Conservation (phyloP, 1,139 yeast species). For the Hanseniaspora gamundiae region DNA sequence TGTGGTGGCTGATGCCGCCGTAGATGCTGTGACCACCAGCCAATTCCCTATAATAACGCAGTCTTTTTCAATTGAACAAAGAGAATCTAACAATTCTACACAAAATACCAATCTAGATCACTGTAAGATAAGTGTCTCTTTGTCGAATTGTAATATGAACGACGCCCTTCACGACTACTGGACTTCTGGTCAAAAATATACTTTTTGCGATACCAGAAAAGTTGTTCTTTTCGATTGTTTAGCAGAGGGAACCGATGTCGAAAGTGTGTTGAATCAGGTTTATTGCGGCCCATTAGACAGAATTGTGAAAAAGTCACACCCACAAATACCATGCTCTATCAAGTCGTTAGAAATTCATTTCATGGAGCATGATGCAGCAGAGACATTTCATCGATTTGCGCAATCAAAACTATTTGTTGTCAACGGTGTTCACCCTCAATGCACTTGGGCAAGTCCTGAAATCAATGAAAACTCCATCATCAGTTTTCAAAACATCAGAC, state of each 20-base stretch:
- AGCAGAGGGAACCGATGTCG: conserved; percentile 34
- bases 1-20: no score
- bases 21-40: no score
- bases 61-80: neutral
- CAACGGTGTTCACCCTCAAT: conserved; percentile 41
- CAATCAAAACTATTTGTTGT: conserved; percentile 45
- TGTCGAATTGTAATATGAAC: neutral
- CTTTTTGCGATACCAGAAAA: conserved; percentile 8
- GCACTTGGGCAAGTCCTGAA: conserved; percentile 25
- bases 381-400: conserved; percentile 41
- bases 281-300: conserved; percentile 69
- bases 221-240: conserved; percentile 28
- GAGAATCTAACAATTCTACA: neutral
- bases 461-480: conserved; percentile 5
- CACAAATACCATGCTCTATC: conserved; percentile 6
- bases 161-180: neutral
- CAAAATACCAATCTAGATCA: neutral
- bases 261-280: conserved; percentile 43
- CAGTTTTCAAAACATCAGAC: conserved; percentile 3
- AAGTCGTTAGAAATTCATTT: conserved; percentile 40
- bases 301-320: conserved; percentile 23
- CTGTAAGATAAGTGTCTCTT: neutral
- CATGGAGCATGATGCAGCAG: conserved; percentile 42
- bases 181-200: neutral
- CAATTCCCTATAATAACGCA: no score